phyloP scores from a whole-genome alignment of 495 filamentous ascomycete genomes.

The Staphylotrichum longicolle region DNA sequence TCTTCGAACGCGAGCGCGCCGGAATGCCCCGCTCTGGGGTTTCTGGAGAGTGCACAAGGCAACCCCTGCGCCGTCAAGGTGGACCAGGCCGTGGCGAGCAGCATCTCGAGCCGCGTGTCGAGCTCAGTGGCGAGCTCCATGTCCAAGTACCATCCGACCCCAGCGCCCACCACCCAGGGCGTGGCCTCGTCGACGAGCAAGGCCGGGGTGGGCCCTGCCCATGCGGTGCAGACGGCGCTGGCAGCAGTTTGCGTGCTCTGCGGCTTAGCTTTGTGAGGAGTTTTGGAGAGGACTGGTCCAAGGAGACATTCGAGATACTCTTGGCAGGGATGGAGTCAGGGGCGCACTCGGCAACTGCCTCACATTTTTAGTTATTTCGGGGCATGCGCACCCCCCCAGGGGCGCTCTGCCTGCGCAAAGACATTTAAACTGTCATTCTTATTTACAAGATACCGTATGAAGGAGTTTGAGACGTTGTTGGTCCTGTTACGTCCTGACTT shows the following conservation, averaged over 20 bases:
- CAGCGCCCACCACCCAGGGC: background rate
- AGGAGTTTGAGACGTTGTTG: too few relatives aligned
- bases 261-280: background rate
- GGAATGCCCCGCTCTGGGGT: background rate
- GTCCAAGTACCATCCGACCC: too few relatives aligned
- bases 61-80: background rate
- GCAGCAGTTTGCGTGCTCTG: slow-evolving; percentile 2
- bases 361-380: too few relatives aligned
- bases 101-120: background rate
- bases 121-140: background rate
- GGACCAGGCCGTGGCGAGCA: background rate
- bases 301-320: too few relatives aligned
- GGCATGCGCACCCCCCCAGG: too few relatives aligned
- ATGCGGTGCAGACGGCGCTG: slow-evolving; percentile 5
- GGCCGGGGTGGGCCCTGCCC: background rate
- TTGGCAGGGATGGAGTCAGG: too few relatives aligned
- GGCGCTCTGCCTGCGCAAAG: too few relatives aligned
- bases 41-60: background rate
- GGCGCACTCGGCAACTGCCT: too few relatives aligned
- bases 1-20: background rate
- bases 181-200: background rate
- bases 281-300: background rate
- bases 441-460: too few relatives aligned
- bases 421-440: too few relatives aligned
- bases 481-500: too few relatives aligned